Evolutionary conservation across 2,329 filamentous ascomycete species (phyloP).

Genomic region (Dactylellina haptotyla): DNA sequence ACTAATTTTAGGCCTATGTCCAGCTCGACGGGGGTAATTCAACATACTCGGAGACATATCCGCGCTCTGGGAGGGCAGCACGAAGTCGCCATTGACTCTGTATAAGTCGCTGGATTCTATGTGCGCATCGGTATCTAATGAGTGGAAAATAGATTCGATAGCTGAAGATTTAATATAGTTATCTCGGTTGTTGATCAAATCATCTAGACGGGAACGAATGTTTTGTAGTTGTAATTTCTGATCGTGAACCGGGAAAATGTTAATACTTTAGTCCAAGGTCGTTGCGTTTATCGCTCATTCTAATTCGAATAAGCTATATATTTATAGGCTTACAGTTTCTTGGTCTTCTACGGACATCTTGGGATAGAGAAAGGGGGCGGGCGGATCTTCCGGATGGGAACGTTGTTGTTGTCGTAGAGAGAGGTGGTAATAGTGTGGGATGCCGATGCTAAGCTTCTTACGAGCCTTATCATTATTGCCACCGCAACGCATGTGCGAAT

Average conservation of each 20-base stretch:
- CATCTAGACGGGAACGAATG: conserved; percentile 20
- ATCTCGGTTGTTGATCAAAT: conserved; percentile 22
- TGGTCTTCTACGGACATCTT: not conserved
- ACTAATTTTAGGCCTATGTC: not conserved
- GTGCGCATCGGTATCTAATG: conserved; percentile 10
- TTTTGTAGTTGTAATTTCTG: conserved; percentile 14
- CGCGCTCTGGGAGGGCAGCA: conserved; percentile 5
- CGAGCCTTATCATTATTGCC: too few species aligned
- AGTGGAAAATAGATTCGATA: conserved; percentile 42
- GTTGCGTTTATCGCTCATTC: too few species aligned
- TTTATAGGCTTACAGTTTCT: conserved; percentile 2
- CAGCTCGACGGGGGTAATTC: not conserved
- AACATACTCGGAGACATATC: conserved; percentile 18
- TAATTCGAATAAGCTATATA: too few species aligned
- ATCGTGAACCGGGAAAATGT: too few species aligned
- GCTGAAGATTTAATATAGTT: conserved; percentile 47
- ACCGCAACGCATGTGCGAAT: too few species aligned
- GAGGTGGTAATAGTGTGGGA: not conserved
- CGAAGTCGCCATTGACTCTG: conserved; percentile 18
- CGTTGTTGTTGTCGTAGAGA: not conserved
- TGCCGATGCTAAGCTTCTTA: too few species aligned
- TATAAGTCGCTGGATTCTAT: conserved; percentile 20
- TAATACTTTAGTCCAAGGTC: too few species aligned
- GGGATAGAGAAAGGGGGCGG: not conserved
- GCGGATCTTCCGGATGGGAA: not conserved